These are phyloP conservation scores for Sarocladium kiliense DNA, from an alignment of 2,329 filamentous ascomycete genomes.

Conservation along the genomic window DNA sequence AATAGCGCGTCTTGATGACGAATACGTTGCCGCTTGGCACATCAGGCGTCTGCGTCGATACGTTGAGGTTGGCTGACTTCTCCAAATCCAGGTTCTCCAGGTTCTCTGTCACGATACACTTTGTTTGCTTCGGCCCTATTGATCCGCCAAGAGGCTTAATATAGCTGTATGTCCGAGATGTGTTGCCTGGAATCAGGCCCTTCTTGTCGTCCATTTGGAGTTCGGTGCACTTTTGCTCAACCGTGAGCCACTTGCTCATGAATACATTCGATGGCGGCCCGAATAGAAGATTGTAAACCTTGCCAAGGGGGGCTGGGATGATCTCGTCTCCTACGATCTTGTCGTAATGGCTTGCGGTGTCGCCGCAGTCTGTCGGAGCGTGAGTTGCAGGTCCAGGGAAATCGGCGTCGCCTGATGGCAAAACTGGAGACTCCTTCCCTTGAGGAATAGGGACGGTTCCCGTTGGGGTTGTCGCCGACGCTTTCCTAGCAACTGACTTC, in stretches of 20 bases:
- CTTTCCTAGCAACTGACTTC: conserved; percentile 63
- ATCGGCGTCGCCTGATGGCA: conserved; percentile 44
- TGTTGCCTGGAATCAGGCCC: conserved; percentile 70
- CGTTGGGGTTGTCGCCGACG: conserved; percentile 52
- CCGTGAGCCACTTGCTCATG: conserved; percentile 80
- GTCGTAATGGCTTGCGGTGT: conserved; percentile 75
- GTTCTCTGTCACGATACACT: conserved; percentile 82
- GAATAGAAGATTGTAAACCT: conserved; percentile 85
- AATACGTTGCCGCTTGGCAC: conserved; percentile 94
- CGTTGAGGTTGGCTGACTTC: conserved; percentile 75
- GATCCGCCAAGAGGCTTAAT: conserved; percentile 82
- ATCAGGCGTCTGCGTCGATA: conserved; percentile 85
- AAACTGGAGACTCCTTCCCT: conserved; percentile 39
- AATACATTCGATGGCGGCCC: conserved; percentile 74
- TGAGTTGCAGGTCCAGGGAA: conserved; percentile 85
- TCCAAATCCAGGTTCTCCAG: conserved; percentile 85
- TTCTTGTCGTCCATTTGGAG: conserved; percentile 81
- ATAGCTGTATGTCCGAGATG: conserved; percentile 72
- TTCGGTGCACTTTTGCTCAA: conserved; percentile 87
- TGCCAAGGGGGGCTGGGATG: conserved; percentile 82
- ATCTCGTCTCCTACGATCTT: conserved; percentile 80
- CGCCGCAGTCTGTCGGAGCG: conserved; percentile 78
- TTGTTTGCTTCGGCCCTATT: conserved; percentile 90
- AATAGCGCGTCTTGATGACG: conserved; percentile 87
- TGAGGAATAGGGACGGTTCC: conserved; percentile 41